These are phyloP conservation scores for Lupinus albus DNA, from an alignment of 306 rosid species.

Conservation along the genomic window DNA sequence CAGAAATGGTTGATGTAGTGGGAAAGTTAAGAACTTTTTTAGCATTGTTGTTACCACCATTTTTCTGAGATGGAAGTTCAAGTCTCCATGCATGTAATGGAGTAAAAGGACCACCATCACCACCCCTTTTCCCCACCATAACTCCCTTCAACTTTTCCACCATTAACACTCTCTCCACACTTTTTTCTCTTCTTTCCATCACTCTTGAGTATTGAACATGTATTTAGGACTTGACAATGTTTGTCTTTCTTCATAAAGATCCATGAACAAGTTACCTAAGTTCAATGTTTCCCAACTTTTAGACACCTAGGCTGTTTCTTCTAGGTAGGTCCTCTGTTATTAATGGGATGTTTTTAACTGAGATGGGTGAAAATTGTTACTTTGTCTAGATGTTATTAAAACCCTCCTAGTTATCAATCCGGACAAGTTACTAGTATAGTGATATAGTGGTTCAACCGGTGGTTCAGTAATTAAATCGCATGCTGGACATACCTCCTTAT, in stretches of 20 bases:
- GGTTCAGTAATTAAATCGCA: too few relatives aligned
- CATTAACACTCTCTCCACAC: constrained; percentile 45
- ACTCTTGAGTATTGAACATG: too few relatives aligned
- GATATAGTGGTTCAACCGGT: too few relatives aligned
- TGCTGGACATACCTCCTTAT: too few relatives aligned
- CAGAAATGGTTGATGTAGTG: constrained; percentile 54
- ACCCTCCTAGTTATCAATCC: too few relatives aligned
- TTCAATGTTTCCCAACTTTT: neutral
- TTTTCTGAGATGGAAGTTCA: constrained; percentile 43
- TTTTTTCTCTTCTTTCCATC: constrained; percentile 44
- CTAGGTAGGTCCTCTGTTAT: constrained; percentile 29
- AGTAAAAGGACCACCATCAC: constrained; percentile 48
- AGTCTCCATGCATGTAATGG: constrained; percentile 87
- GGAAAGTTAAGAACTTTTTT: constrained; percentile 52
- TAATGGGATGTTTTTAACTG: too few relatives aligned
- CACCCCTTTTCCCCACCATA: constrained; percentile 56
- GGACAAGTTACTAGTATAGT: too few relatives aligned
- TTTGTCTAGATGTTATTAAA: too few relatives aligned
- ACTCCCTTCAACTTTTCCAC: constrained; percentile 58
- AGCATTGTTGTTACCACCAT: constrained; percentile 5
- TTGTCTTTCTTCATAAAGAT: constrained; percentile 7
- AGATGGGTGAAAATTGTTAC: too few relatives aligned
- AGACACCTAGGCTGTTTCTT: constrained; percentile 43
- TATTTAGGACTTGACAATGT: constrained; percentile 30
- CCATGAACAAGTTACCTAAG: constrained; percentile 35